These are phyloP conservation scores for Candida sp. DNA, from an alignment of 1,139 yeast species.

Conservation along the genomic window DNA sequence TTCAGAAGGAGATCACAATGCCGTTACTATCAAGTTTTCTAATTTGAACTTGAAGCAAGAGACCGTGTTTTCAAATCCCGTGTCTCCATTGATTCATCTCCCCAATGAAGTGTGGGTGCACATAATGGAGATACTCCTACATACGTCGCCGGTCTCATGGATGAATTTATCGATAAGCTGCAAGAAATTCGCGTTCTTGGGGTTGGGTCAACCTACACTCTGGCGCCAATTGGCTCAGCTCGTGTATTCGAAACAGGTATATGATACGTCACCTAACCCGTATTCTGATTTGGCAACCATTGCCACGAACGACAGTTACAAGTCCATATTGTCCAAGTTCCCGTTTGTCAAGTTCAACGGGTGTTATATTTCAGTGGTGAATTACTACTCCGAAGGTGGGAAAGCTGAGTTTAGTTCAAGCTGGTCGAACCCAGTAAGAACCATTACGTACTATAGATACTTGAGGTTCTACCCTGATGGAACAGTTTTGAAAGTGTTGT, in stretches of 20 bases:
- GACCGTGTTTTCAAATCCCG: slow-evolving; percentile 35
- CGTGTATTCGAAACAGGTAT: slow-evolving; percentile 61
- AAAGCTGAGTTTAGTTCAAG: slow-evolving; percentile 64
- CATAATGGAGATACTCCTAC: slow-evolving; percentile 57
- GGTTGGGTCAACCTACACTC: slow-evolving; percentile 54
- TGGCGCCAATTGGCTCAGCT: slow-evolving; percentile 63
- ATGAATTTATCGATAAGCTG: slow-evolving; percentile 67
- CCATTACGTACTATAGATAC: slow-evolving; percentile 89
- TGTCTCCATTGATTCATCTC: slow-evolving; percentile 58
- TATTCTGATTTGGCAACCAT: not conserved
- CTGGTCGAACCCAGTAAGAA: slow-evolving; percentile 79
- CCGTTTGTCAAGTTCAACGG: slow-evolving; percentile 86
- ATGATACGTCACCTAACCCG: slow-evolving; percentile 38
- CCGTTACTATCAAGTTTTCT: slow-evolving; percentile 31
- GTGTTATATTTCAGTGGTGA: slow-evolving; percentile 83
- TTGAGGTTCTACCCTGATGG: slow-evolving; percentile 85
- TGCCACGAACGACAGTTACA: slow-evolving; percentile 41
- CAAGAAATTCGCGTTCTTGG: slow-evolving; percentile 62
- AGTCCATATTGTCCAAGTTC: slow-evolving; percentile 46
- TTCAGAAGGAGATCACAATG: slow-evolving; percentile 14
- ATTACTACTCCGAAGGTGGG: slow-evolving; percentile 83
- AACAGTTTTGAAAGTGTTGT: slow-evolving; percentile 63
- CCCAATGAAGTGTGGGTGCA: slow-evolving; percentile 69
- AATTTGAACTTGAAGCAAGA: slow-evolving; percentile 36
- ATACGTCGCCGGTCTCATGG: slow-evolving; percentile 67